Conservation (phyloP, 495 filamentous ascomycete species). For the Trichoderma gamsii region DNA sequence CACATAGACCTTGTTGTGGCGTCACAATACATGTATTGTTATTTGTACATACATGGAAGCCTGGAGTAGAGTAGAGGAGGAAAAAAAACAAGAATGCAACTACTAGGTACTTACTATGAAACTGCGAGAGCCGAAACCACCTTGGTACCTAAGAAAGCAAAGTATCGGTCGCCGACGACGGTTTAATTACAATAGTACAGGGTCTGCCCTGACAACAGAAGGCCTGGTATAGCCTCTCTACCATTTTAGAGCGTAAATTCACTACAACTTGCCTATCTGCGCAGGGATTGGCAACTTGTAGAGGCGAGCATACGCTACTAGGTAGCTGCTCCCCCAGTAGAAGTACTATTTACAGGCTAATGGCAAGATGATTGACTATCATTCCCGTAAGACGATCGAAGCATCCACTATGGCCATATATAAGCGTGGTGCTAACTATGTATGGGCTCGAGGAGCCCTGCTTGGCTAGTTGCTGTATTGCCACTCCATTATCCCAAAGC, state of each 20-base stretch:
- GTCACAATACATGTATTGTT: background rate
- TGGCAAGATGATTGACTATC: background rate
- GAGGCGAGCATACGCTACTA: background rate
- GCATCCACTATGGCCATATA: background rate
- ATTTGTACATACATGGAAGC: background rate
- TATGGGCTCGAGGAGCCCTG: background rate
- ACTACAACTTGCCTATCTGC: background rate
- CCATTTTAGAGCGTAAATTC: background rate
- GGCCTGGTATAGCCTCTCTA: background rate
- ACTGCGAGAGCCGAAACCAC: background rate
- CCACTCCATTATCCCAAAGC: background rate
- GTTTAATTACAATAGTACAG: background rate
- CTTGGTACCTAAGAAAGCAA: background rate
- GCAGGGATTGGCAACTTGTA: background rate
- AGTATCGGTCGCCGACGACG: background rate
- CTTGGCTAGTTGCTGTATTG: background rate
- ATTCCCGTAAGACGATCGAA: conserved; percentile 3
- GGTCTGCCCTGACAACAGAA: background rate
- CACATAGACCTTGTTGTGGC: background rate
- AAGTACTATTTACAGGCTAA: background rate
- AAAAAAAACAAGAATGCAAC: background rate
- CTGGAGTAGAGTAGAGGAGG: background rate
- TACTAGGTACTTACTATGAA: background rate
- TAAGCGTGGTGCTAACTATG: background rate
- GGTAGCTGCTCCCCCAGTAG: background rate